Evolutionary conservation across 2,329 filamentous ascomycete genomes (phyloP), one percentile per base, ranked within the genome.

Genomic region (Aspergillus melleus): DNA sequence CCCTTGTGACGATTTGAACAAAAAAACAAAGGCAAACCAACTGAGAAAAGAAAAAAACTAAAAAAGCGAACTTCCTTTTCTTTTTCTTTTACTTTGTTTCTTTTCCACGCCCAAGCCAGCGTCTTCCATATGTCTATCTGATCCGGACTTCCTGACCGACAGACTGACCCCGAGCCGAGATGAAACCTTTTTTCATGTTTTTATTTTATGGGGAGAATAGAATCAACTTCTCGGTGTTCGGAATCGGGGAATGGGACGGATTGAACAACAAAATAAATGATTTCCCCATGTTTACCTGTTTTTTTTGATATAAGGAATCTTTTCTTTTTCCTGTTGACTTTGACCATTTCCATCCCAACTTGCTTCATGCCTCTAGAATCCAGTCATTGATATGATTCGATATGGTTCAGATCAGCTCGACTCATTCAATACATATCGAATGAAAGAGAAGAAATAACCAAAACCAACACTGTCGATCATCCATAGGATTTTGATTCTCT

Each of bases 11-110:
- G 44, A 47, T 47, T 42, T 42, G 44, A 47, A 47, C 44, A 47
- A 47, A 24, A 47, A 47, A 14, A n/a, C n/a, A 29, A 47, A 16
- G 16, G 10, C 32, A 36, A 29, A 29, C 26, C 36, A 42, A 42
- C 16, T 42, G 5, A 6, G 36, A 42, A 42, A 42, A 42, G 36
- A 42, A 42, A 42, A 42, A 42, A 42, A 42, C 36, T 42, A 42
- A 56, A 56, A 53, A 53, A 42, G 20, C 32, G 49, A 56, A 51
- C 54, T n/a, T 30, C 36, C 47, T 24, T 56, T 53, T 61, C 49
- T 39, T 30, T 59, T 52, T 24, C 47, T 50, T 59, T 52, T 39
- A n/a, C n/a, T n/a, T n/a, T n/a, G n/a, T n/a, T n/a, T n/a, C n/a
- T 44, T 53, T 44, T 53, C 29, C 16, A n/a, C 36, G 16, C 6